Base-by-base conservation (phyloP, 768 basidiomycete species). In the Rhizopogon roseolus region DNA sequence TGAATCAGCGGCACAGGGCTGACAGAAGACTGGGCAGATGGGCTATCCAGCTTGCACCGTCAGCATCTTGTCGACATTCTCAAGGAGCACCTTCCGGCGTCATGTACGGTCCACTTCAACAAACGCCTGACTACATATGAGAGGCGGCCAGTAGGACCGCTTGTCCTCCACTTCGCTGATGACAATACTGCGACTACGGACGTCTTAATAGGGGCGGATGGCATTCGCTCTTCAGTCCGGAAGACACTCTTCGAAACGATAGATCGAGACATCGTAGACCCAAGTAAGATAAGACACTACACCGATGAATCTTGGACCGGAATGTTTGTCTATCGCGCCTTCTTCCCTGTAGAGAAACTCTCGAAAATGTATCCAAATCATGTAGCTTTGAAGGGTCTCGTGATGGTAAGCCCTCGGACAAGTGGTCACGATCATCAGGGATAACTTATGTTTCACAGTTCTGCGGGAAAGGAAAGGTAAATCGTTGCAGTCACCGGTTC, bases 161-260 rank as follows among this genome's bases (percentile, higher is more conserved):
- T 70, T 28, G 25, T 41, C 6, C 46, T 71, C 27, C 41, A 55
- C 4, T 71, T 71, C 57, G 36, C 49, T 32, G 71, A 78, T 55
- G 71, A 68, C 22, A 66, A 66, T 22, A 65, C 55, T 14, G 62
- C 66, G 7, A 62, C 56, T 41, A 70, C 74, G 27, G 73, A 78
- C 54, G 53, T 78, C 16, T 65, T 76, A 8, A 60, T 76, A 41
- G 76, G 73, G 6, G 72, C 71, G 44, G 75, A 76, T 54, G 76
- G 76, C 11, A 71, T 76, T 28, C 56, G 52, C 22, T 58, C 57
- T 6, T 28, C 57, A 13, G 52, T 56, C 17, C 58, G 61, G n/a
- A 53, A 49, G 13, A 43, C 46, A 6, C 51, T 62, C 50, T 55
- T 54, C 43, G 57, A 41, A 29, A 42, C 66, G 65, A 22, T 62